A percentile compares a stretch with the other conserved stretches of the same genome.
Evolutionary conservation across 2,329 filamentous ascomycete species (phyloP).

Genomic region (Grosmannia huntii): DNA sequence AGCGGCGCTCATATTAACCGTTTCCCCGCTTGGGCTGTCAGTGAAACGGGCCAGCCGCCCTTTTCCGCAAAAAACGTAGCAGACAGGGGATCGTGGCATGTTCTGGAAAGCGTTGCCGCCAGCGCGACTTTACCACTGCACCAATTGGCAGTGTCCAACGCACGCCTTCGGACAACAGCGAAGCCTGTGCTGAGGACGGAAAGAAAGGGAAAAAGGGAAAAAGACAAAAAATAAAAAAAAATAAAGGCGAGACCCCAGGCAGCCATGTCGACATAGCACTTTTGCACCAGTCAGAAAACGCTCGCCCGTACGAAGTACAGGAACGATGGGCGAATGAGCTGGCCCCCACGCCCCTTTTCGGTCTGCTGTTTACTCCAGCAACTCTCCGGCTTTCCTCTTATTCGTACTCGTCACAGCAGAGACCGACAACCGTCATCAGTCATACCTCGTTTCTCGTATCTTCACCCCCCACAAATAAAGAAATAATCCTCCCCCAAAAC

Average conservation of each 20-base stretch:
- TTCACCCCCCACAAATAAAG: neutral
- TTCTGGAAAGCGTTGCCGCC: neutral
- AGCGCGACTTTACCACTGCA: neutral
- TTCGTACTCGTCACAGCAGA: neutral
- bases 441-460: neutral
- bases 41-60: neutral
- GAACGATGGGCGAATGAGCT: neutral
- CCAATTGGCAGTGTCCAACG: neutral
- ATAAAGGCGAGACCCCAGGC: neutral
- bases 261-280: neutral
- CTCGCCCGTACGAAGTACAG: no score
- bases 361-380: neutral
- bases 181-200: no score
- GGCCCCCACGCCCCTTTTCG: neutral
- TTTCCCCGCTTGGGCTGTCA: neutral
- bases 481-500: neutral
- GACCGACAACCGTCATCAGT: neutral
- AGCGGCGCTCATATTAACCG: neutral
- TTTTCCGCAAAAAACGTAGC: neutral
- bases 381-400: neutral
- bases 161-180: neutral
- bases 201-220: no score
- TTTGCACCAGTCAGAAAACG: neutral
- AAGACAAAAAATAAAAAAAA: no score
- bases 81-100: neutral